These are phyloP conservation scores for Saccharum hybrid DNA, from an alignment of 202 grass and related monocot species.

Conservation along the genomic window DNA sequence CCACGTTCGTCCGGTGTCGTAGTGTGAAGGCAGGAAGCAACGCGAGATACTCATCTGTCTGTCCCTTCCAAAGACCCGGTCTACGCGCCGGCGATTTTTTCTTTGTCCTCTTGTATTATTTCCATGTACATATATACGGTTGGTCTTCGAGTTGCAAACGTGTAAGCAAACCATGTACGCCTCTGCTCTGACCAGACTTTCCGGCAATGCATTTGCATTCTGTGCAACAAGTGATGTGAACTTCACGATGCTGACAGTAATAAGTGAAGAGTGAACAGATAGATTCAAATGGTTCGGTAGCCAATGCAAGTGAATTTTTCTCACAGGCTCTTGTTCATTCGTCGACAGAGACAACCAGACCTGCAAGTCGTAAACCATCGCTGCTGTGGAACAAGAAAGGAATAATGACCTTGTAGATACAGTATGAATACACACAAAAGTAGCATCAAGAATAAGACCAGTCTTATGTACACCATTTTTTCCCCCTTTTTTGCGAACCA, in stretches of 20 bases:
- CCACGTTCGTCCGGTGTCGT: slow-evolving; percentile 1
- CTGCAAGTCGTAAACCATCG: background rate
- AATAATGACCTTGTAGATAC: background rate
- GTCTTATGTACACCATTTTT: background rate
- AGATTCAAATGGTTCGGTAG: background rate
- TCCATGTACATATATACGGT: background rate
- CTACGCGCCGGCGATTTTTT: slow-evolving; percentile 23
- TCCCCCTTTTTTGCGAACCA: background rate
- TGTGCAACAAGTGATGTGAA: slow-evolving; percentile 23
- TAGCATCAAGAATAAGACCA: slow-evolving; percentile 14
- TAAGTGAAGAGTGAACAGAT: background rate
- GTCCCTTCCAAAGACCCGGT: background rate
- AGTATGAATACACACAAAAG: background rate
- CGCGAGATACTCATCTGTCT: background rate
- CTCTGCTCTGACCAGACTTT: background rate
- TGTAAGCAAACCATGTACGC: background rate
- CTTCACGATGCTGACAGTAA: background rate
- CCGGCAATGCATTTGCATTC: background rate
- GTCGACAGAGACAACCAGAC: background rate
- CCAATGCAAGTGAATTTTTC: background rate
- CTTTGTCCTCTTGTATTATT: background rate
- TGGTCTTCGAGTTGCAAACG: background rate
- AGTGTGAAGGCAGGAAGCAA: slow-evolving; percentile 18
- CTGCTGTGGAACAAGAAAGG: too few relatives aligned
- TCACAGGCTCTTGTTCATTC: background rate